Evolutionary conservation across 805 yeast species (phyloP), one percentile per base, ranked within the genome.

Genomic region (Lachancea sp.): DNA sequence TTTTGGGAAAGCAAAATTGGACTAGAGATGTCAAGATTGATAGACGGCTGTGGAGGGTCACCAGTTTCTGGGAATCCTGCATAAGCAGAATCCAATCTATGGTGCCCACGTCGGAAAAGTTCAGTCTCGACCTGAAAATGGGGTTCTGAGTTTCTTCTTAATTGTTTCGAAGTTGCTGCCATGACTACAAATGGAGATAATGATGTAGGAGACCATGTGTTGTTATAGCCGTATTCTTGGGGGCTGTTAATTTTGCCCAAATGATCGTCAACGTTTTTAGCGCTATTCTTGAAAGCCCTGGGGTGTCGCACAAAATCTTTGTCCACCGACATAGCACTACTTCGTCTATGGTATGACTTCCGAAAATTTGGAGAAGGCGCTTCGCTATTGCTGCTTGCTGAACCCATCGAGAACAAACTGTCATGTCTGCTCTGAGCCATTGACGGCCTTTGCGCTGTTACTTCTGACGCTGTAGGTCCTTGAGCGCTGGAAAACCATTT

Each of bases 101-200:
- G 38, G 11, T 47, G 34, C 29, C 55, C 50, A 28, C 31, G 39
- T 13, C 43, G 35, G 3, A 52, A 52, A 36, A 56, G 53, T 25
- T 55, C 55, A 3, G 26, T 13, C n/a, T 56, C 40, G 31, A 42
- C 46, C 12, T 33, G 38, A 29, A 48, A 56, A 12, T 38, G 41
- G 2, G 56, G 54, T 4, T 34, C 45, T 19, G 50, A 43, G 30
- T 58, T 59, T 36, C 61, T 54, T 34, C 54, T 45, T 8, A 58
- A 45, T 43, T 59, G 63, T 36, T 54, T 53, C n/a, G 48, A 49
- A 4, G 61, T 55, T 13, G 43, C 47, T 13, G 48, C 51, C 28
- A 49, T 41, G 12, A 45, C 31, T 29, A 5, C 22, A 21, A 21
- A 22, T 5, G 24, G 24, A 7, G 34, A 17, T 13, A 11, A n/a